phyloP scores from a whole-genome alignment of 2,329 filamentous ascomycete genomes.

The Bisporella sp. region DNA sequence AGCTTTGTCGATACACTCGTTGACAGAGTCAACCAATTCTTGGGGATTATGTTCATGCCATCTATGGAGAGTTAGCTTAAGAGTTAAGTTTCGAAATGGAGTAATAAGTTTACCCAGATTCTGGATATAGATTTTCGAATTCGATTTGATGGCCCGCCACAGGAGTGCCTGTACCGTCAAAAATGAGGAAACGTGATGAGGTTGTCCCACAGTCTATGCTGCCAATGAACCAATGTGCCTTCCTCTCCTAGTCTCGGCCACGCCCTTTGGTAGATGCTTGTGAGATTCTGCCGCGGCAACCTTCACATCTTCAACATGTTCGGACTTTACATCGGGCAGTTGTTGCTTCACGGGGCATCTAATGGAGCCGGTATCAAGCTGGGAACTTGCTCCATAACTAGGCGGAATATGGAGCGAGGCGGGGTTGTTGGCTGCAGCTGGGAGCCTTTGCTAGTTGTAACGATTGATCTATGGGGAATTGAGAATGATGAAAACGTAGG shows the following conservation, averaged over 20 bases:
- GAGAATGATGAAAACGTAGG: too few species aligned
- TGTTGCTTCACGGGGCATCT: too few species aligned
- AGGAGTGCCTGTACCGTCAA: slow-evolving; percentile 70
- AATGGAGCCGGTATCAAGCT: too few species aligned
- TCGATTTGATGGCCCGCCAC: slow-evolving; percentile 81
- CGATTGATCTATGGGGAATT: too few species aligned
- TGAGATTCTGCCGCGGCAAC: slow-evolving; percentile 4
- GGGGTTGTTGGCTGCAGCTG: too few species aligned
- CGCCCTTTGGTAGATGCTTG: slow-evolving; percentile 14
- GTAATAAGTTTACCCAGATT: slow-evolving; percentile 62
- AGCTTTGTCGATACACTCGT: slow-evolving; percentile 69
- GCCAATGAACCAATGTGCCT: slow-evolving; percentile 63
- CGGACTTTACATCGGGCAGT: background rate
- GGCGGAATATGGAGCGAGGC: too few species aligned
- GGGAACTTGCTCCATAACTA: too few species aligned
- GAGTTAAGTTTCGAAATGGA: background rate
- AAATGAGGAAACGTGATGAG: slow-evolving; percentile 84
- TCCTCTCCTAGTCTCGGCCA: slow-evolving; percentile 16
- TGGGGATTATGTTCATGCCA: slow-evolving; percentile 82
- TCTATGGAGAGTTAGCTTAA: slow-evolving; percentile 36
- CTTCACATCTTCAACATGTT: slow-evolving; percentile 19
- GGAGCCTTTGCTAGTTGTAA: too few species aligned
- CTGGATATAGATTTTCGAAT: slow-evolving; percentile 76
- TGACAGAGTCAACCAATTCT: slow-evolving; percentile 66
- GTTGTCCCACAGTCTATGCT: slow-evolving; percentile 91